Base-by-base conservation (phyloP, 2,329 filamentous ascomycete species). In the Bisporella sp. region DNA sequence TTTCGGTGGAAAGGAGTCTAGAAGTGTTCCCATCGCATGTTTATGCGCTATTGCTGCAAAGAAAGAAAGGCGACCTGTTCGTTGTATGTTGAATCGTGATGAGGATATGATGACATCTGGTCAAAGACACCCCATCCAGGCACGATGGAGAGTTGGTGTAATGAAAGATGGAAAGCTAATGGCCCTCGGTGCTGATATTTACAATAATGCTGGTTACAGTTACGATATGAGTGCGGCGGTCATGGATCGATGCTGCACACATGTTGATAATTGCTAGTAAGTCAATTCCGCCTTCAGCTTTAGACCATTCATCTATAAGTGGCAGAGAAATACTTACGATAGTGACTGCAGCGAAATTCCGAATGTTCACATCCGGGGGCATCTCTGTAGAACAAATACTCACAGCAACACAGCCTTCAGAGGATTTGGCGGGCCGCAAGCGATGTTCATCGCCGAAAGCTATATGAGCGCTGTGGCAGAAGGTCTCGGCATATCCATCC, bases 1-100 rank as follows among this genome's bases (percentile, higher is more conserved):
- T 0, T 97, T 97, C 60, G 92, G 92, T 55, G 92, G 92, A 51
- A 97, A 97, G 64, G 92, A 97, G 68, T 89, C 87, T 0, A 78
- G 92, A 52, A 90, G 88, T 0, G 77, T 96, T 40, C 83, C 91
- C 56, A 78, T 97, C 40, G 87, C 89, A 60, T 85, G 84, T 11
- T 89, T 93, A 32, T 82, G 89, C 54, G 90, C 92, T 0, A 74
- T 89, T 32, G 92, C 90, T 6, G 92, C 92, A 3, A 85, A 91
- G 64, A 96, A 96, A 71, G 81, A 79, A 2, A 82, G 81, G 51
- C 77, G 84, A 39, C 89, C 92, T 1, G 87, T 96, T 7, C 79
- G 92, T 31, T 96, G 88, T 66, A 96, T 96, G 92, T 78, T 97
- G 39, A 96, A 93, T 47, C 82, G 92, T 49, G 92, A 97, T 62